A percentile compares a stretch with the other conserved stretches of the same genome.
These are phyloP conservation scores for Candida saitoana DNA, from an alignment of 805 yeast genomes.

Conservation along the genomic window DNA sequence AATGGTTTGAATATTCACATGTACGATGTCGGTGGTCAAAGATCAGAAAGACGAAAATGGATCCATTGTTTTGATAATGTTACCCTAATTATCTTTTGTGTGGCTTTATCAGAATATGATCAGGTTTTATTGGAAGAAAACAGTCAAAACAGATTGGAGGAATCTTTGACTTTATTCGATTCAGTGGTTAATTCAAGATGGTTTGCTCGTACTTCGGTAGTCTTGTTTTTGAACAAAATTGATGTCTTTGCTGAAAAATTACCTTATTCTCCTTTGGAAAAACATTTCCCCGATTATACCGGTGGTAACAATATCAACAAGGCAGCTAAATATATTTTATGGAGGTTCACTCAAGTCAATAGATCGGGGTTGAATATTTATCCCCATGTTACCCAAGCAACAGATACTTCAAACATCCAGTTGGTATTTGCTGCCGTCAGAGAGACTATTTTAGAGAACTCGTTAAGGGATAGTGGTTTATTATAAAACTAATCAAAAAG, in stretches of 20 bases:
- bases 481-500: constrained; percentile 26
- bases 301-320: constrained; percentile 88
- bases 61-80: constrained; percentile 94
- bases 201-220: constrained; percentile 85
- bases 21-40: constrained; percentile 91
- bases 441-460: constrained; percentile 73
- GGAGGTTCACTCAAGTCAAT: constrained; percentile 85
- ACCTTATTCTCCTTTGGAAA: constrained; percentile 74
- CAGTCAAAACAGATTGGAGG: constrained; percentile 73
- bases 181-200: constrained; percentile 89
- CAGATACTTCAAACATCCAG: constrained; percentile 85
- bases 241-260: constrained; percentile 86
- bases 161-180: constrained; percentile 79
- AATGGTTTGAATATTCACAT: constrained; percentile 39
- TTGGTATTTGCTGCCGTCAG: constrained; percentile 81
- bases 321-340: constrained; percentile 86
- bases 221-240: constrained; percentile 82
- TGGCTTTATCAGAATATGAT: constrained; percentile 86
- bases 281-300: constrained; percentile 82
- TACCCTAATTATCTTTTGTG: constrained; percentile 84
- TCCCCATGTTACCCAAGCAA: constrained; percentile 93
- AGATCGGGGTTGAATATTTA: constrained; percentile 76
- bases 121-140: constrained; percentile 77
- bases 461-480: constrained; percentile 72
- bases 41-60: constrained; percentile 96